Conservation (phyloP, 202 grass and related monocot genomes). For the Schoenoplectus tabernaemontani region DNA sequence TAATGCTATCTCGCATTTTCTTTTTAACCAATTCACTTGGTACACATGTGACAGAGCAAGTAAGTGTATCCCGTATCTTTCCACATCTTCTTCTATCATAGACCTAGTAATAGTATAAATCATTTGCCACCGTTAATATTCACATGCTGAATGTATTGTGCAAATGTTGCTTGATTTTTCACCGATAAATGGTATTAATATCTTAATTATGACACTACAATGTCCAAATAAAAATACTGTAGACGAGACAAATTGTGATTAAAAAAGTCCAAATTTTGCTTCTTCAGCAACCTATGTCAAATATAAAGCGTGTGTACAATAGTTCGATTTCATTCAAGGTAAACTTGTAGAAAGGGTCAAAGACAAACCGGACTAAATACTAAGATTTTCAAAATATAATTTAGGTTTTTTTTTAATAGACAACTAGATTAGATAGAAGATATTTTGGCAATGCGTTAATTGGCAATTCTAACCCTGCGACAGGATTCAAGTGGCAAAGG, state of each 20-base stretch:
- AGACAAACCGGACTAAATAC: neutral
- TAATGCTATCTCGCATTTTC: slow-evolving; percentile 41
- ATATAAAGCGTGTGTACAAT: neutral
- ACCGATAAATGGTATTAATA: too few relatives aligned
- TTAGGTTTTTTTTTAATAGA: neutral
- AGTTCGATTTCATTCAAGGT: neutral
- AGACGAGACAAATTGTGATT: too few relatives aligned
- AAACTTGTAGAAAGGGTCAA: neutral
- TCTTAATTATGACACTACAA: too few relatives aligned
- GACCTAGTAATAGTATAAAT: neutral
- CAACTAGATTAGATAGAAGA: neutral
- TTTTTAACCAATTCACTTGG: slow-evolving; percentile 65
- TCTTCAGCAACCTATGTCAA: neutral
- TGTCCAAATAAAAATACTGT: too few relatives aligned
- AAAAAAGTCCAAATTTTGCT: neutral
- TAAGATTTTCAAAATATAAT: neutral
- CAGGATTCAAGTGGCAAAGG: neutral
- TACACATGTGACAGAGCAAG: slow-evolving; percentile 80
- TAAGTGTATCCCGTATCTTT: slow-evolving; percentile 42
- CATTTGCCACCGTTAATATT: too few relatives aligned
- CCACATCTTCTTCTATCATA: slow-evolving; percentile 29
- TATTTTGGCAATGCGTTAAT: neutral
- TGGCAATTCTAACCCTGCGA: neutral
- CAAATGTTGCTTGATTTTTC: too few relatives aligned
- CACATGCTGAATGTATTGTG: neutral